Percentiles rank a stretch among this genome's conserved stretches.
phyloP scores from a whole-genome alignment of 2,329 filamentous ascomycete genomes.

The Fusarium sp. region DNA sequence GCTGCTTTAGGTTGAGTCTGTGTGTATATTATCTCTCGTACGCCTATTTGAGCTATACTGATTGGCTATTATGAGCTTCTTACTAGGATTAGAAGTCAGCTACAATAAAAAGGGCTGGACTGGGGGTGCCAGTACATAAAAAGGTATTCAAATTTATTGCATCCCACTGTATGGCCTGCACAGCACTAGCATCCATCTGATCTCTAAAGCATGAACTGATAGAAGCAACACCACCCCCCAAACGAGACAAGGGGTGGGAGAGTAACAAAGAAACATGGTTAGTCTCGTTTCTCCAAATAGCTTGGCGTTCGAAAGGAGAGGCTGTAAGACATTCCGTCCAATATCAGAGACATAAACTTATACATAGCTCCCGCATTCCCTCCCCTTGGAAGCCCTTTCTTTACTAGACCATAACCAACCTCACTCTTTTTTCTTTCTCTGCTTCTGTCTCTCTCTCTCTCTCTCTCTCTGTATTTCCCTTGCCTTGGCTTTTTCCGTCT shows the following conservation, averaged over 20 bases:
- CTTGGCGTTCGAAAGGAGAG: constrained; percentile 3
- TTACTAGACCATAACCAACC: constrained; percentile 19
- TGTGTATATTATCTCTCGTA: too few relatives aligned
- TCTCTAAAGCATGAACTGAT: constrained; percentile 16
- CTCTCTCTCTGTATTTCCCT: background rate
- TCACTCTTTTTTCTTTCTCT: constrained; percentile 3
- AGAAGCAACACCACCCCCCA: constrained; percentile 1
- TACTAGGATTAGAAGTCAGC: too few relatives aligned
- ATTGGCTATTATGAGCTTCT: too few relatives aligned
- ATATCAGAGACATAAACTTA: constrained; percentile 41
- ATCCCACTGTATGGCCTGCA: too few relatives aligned
- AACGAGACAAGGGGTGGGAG: background rate
- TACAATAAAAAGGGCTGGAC: too few relatives aligned
- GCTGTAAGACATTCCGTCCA: constrained; percentile 1
- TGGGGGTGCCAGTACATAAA: too few relatives aligned
- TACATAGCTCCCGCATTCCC: constrained; percentile 45
- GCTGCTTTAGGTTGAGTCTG: too few relatives aligned
- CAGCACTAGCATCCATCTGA: constrained; percentile 5
- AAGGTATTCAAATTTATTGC: too few relatives aligned
- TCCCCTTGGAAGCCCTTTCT: constrained; percentile 31
- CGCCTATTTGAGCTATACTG: too few relatives aligned
- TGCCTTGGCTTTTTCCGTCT: constrained; percentile 23
- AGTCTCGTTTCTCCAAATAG: constrained; percentile 15
- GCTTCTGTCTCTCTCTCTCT: background rate
- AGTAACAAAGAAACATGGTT: constrained; percentile 7